phyloP scores from a whole-genome alignment of 805 yeast genomes.

The Pichia insulana region DNA sequence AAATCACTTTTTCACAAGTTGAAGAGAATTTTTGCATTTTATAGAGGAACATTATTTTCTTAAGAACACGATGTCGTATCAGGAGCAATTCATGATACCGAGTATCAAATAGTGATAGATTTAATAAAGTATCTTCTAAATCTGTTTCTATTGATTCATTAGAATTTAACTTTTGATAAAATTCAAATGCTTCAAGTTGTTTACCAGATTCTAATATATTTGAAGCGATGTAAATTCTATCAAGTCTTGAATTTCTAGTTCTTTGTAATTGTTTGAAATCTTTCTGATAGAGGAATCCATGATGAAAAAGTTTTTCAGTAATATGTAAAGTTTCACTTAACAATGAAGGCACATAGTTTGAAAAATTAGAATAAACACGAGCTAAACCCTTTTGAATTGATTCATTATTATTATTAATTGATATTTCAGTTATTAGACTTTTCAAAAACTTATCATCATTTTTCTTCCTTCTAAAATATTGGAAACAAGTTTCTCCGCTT shows the following conservation, averaged over 20 bases:
- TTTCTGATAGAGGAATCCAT: neutral
- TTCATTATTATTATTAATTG: neutral
- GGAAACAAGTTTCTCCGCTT: constrained; percentile 1
- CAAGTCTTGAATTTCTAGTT: constrained; percentile 11
- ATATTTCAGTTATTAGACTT: neutral
- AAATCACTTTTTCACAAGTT: neutral
- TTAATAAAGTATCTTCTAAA: constrained; percentile 13
- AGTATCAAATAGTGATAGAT: constrained; percentile 17
- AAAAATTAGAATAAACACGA: neutral
- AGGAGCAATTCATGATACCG: constrained; percentile 17
- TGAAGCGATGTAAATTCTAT: constrained; percentile 15
- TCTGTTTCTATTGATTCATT: constrained; percentile 3
- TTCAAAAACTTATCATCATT: constrained; percentile 1
- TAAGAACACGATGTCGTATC: constrained; percentile 8
- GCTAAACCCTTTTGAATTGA: neutral
- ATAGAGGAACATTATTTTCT: neutral
- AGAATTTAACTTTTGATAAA: neutral
- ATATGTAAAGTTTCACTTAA: constrained; percentile 16
- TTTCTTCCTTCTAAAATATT: constrained; percentile 3
- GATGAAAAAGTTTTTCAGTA: neutral
- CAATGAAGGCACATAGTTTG: constrained; percentile 15
- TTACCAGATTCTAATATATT: constrained; percentile 12
- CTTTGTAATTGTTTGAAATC: constrained; percentile 1
- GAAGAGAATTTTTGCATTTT: neutral
- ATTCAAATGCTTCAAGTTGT: neutral